Evolutionary conservation across 2,329 filamentous ascomycete species (phyloP).

Genomic region (Biscogniauxia marginata): DNA sequence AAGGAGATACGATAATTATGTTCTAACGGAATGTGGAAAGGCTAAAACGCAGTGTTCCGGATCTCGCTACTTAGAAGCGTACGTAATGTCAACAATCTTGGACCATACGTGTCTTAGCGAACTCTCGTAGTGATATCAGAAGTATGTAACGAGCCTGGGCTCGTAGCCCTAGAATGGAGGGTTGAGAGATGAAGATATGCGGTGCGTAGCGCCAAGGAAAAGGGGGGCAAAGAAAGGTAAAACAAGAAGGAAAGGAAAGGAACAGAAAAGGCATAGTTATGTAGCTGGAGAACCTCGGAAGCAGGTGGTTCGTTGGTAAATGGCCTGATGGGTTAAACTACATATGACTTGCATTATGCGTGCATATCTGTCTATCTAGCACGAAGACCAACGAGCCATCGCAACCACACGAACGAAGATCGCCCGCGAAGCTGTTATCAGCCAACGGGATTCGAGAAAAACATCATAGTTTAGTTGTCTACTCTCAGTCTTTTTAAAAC

Average conservation of each 20-base stretch:
- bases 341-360: background rate
- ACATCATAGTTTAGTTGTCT: no score
- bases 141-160: background rate
- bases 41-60: background rate
- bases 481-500: no score
- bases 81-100: background rate
- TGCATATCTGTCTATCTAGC: no score
- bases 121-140: background rate
- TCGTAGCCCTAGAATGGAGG: background rate
- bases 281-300: no score
- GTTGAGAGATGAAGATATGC: background rate
- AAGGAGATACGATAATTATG: background rate
- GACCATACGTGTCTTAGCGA: background rate
- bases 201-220: background rate
- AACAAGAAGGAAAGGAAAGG: no score
- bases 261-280: background rate
- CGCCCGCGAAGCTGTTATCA: background rate
- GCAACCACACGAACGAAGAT: background rate
- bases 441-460: no score
- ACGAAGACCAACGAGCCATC: background rate
- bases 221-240: background rate
- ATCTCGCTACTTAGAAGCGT: background rate
- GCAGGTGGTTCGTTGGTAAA: background rate
- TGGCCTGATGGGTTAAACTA: background rate
- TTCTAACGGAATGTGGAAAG: background rate